phyloP scores from a whole-genome alignment of 1,139 yeast species.

The Debaryomyces psychrophilus region DNA sequence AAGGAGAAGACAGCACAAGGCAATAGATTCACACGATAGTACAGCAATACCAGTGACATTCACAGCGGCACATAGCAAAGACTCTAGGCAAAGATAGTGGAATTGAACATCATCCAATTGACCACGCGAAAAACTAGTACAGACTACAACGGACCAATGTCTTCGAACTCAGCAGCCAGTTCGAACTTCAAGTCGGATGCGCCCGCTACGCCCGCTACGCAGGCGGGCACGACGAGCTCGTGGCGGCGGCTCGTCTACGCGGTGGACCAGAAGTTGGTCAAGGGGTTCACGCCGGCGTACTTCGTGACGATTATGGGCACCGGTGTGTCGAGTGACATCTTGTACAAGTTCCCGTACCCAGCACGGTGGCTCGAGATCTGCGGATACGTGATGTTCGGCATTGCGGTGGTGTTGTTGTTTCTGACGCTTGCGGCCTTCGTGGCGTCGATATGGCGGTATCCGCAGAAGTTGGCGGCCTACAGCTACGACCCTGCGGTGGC shows the following conservation, averaged over 20 bases:
- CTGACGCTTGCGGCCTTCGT: slow-evolving; percentile 40
- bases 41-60: too few species aligned
- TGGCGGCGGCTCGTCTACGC: slow-evolving; percentile 4
- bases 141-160: background rate
- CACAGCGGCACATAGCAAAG: too few species aligned
- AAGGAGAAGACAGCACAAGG: too few species aligned
- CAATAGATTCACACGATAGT: too few species aligned
- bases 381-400: slow-evolving; percentile 58
- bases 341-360: slow-evolving; percentile 67
- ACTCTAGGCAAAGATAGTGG: too few species aligned
- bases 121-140: too few species aligned
- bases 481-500: slow-evolving; percentile 52
- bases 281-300: slow-evolving; percentile 55
- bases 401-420: slow-evolving; percentile 53
- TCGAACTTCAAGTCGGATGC: background rate
- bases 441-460: slow-evolving; percentile 39
- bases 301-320: slow-evolving; percentile 84
- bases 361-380: slow-evolving; percentile 61
- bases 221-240: background rate
- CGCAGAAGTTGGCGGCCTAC: slow-evolving; percentile 34
- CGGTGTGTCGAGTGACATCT: slow-evolving; percentile 66
- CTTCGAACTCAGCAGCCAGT: background rate
- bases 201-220: background rate
- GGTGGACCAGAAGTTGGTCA: slow-evolving; percentile 10
- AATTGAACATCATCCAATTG: too few species aligned